Conservation (phyloP, 768 basidiomycete species). For the Mycena galopus region DNA sequence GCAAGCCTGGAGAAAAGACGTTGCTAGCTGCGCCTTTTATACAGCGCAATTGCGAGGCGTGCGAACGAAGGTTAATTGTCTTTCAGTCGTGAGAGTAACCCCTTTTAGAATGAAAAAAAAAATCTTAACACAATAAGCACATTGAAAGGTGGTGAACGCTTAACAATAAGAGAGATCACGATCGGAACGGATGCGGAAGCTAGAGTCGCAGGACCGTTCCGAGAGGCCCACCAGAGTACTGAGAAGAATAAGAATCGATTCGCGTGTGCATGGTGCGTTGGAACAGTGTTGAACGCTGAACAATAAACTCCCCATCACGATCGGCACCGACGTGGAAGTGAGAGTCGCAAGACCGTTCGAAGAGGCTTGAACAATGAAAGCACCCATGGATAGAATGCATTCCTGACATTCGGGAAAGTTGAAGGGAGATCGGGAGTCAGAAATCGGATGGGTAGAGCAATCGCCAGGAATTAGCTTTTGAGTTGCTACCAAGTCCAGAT, state of each 20-base stretch:
- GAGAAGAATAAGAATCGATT: not conserved
- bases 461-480: no score
- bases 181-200: constrained; percentile 19
- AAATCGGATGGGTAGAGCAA: no score
- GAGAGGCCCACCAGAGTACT: not conserved
- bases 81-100: constrained; percentile 2
- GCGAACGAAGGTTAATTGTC: constrained; percentile 26
- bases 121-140: constrained; percentile 24
- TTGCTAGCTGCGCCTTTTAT: constrained; percentile 11
- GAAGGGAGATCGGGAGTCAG: no score
- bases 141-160: not conserved
- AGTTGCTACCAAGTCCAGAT: no score
- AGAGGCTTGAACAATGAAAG: no score
- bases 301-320: no score
- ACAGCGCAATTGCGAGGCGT: not conserved
- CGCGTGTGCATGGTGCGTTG: not conserved
- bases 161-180: constrained; percentile 31
- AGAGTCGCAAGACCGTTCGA: no score
- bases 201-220: constrained; percentile 2
- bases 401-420: no score
- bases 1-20: not conserved
- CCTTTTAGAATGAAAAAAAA: constrained; percentile 9
- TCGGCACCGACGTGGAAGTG: no score
- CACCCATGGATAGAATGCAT: no score
- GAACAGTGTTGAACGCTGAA: not conserved